Percentiles rank a stretch among this genome's conserved stretches.
These are phyloP conservation scores for Hysterium pulicare DNA, from an alignment of 2,329 filamentous ascomycete species.

Conservation along the genomic window DNA sequence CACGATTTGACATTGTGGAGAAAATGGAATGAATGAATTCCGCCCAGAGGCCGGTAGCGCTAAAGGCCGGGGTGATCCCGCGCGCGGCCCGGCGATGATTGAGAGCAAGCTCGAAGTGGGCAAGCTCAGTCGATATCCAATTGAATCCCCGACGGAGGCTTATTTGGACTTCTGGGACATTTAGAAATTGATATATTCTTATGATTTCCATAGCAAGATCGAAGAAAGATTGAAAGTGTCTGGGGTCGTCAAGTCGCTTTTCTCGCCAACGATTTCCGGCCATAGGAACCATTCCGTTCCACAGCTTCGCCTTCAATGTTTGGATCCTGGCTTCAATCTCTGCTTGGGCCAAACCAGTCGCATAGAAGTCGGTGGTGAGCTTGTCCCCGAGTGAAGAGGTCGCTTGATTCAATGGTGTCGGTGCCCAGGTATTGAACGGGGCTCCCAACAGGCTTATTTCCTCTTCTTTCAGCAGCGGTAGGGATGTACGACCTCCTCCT, in stretches of 20 bases:
- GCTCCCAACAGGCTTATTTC: conserved; percentile 5
- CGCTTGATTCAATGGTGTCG: neutral
- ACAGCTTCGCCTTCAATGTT: conserved; percentile 12
- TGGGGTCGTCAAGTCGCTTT: conserved; percentile 16
- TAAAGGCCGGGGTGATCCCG: conserved; percentile 9
- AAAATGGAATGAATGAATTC: conserved; percentile 12
- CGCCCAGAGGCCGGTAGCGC: conserved; percentile 18
- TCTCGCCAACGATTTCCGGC: conserved; percentile 15
- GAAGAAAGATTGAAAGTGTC: conserved; percentile 13
- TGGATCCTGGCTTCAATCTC: conserved; percentile 5
- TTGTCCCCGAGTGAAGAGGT: too few species aligned
- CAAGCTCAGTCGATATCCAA: conserved; percentile 10
- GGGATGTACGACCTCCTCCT: conserved; percentile 8
- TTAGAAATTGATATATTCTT: conserved; percentile 12
- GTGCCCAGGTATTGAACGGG: conserved; percentile 9
- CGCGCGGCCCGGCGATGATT: conserved; percentile 13
- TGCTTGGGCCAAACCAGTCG: neutral
- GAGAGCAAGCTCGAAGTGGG: conserved; percentile 11
- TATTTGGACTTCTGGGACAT: conserved; percentile 3
- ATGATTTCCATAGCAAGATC: conserved; percentile 16
- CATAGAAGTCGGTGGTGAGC: too few species aligned
- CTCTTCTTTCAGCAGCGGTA: conserved; percentile 11
- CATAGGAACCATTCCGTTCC: conserved; percentile 17
- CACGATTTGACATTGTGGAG: conserved; percentile 10
- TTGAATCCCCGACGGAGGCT: conserved; percentile 9